Base-by-base conservation (phyloP, 352 stramenopile species). In the Phytophthora fragariae region DNA sequence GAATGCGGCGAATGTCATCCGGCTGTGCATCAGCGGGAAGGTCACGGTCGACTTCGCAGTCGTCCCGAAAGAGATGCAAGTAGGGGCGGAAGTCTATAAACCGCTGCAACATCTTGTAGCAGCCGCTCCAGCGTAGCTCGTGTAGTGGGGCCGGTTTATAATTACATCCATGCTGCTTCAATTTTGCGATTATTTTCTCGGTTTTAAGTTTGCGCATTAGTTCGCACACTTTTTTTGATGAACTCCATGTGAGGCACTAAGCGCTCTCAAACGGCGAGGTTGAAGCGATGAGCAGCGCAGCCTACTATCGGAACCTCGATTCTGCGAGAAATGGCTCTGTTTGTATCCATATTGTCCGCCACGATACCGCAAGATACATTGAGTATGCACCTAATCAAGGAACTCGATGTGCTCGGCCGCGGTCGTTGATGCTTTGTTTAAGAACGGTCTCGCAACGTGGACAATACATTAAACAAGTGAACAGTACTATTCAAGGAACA, bases 1-100 rank as follows among this genome's bases (percentile, higher is more conserved):
- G 1, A 8, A 61, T 9, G 1, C 52, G 50, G 15, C 62, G 62
- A 53, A 68, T 53, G 7, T 50, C 50, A n/a, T 57, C 39, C 2
- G 35, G 37, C 21, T n/a, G 21, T 54, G 11, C 37, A 15, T 68
- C 24, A 2, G n/a, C 52, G 0, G 47, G n/a, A 9, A 66, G n/a
- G 14, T 65, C 59, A 49, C 59, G 46, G 39, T 65, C 50, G 1
- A 58, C 52, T 2, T 10, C 15, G 35, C 15, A 61, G 11, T 56
- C 52, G 29, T 61, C 50, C 15, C 8, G n/a, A 61, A 68, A 68
- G 6, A 44, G 35, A 37, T 67, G 35, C 31, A 67, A 21, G 10
- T 59, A 41, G 11, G 49, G 60, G 6, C 33, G 49, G 21, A 54
- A 59, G 41, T 46, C 60, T 14, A 60, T 49, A 24, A 67, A 60